Evolutionary conservation across 441 rosid genomes (phyloP), one percentile per base, ranked within the genome.

Genomic region (Populus hybrid): DNA sequence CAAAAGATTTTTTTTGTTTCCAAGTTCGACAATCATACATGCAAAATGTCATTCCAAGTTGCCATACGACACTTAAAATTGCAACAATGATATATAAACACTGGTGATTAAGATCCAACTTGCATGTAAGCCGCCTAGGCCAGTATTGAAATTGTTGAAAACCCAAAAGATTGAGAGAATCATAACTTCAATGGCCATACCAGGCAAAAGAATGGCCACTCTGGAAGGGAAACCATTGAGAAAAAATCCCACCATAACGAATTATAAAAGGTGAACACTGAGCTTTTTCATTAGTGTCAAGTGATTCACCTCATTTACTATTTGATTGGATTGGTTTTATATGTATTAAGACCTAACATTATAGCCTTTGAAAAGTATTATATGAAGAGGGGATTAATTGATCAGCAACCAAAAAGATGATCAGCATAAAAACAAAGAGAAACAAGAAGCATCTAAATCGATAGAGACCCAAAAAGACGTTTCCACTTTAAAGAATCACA

Each of bases 371-470:
- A 80, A 82, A 83, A 80, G 28, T 26, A 26, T n/a, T 26, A 86
- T 40, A 67, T 24, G 50, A 75, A 81, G 78, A 74, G 73, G 35
- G 72, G 70, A 72, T 26, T 26, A 26, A 26, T 26, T 18, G 69
- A 70, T 36, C 75, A 74, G 50, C 50, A 75, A 32, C 76, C 59
- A 79, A 76, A 83, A 83, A 81, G 77, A 79, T 70, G 63, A 83
- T 72, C 69, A 69, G 8, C 36, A 77, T 34, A 71, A 75, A 26
- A 26, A 26, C 28, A 26, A 26, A 2, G 2, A 26, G 28, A 77
- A 83, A 69, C 66, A 79, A 81, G 78, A 79, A 86, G 84, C 84
- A 84, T 81, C 82, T 74, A 26, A 83, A 80, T 78, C 84, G 83
- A 83, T 81, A 79, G 78, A 82, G n/a, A n/a, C n/a, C 74, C 74